These are phyloP conservation scores for Verticillium albo-atrum DNA, from an alignment of 2,329 filamentous ascomycete genomes.

Conservation along the genomic window DNA sequence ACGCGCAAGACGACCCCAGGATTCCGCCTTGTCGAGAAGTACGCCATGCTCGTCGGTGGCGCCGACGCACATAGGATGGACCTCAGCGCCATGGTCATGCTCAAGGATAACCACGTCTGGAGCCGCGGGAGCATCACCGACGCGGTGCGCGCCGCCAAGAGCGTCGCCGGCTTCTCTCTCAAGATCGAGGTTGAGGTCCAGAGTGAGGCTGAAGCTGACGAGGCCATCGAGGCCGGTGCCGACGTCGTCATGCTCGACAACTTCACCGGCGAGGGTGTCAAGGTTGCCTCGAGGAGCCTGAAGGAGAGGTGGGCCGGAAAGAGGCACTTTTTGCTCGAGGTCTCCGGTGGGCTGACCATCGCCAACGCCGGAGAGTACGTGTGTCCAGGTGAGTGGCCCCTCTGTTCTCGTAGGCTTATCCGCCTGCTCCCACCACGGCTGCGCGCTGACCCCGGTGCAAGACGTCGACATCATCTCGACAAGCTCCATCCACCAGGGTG, in stretches of 20 bases:
- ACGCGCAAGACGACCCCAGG: constrained; percentile 97
- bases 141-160: constrained; percentile 78
- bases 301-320: constrained; percentile 77
- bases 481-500: constrained; percentile 94
- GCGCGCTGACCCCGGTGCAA: constrained; percentile 17
- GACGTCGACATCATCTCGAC: constrained; percentile 96
- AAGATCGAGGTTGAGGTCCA: constrained; percentile 98
- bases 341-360: constrained; percentile 83
- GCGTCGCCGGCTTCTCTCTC: constrained; percentile 80
- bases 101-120: constrained; percentile 99
- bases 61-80: constrained; percentile 91
- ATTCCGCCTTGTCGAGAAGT: constrained; percentile 94
- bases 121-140: constrained; percentile 80
- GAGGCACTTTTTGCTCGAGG: constrained; percentile 76
- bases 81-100: constrained; percentile 91
- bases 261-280: constrained; percentile 76
- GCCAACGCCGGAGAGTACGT: constrained; percentile 81
- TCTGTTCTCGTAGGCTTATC: neutral
- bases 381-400: constrained; percentile 54
- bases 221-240: constrained; percentile 84
- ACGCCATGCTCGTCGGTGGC: constrained; percentile 92
- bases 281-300: constrained; percentile 66
- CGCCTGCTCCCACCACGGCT: neutral
- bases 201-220: constrained; percentile 80
- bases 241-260: constrained; percentile 98